Evolutionary conservation across 2,329 filamentous ascomycete genomes (phyloP), one percentile per base, ranked within the genome.

Genomic region (Huntiella omanensis): DNA sequence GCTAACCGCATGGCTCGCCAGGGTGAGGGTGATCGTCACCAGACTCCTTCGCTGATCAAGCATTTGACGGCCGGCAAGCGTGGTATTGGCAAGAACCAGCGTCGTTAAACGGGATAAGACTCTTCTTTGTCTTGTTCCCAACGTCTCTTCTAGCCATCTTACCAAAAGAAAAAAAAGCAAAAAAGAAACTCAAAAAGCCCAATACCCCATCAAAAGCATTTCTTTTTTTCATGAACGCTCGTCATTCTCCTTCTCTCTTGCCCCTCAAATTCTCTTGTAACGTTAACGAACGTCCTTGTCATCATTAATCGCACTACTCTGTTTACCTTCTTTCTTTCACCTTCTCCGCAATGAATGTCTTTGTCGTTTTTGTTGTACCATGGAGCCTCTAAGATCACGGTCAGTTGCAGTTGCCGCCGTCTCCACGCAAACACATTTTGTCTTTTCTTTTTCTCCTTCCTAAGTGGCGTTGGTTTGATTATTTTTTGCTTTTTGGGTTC

Each of bases 1-100:
- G 95, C 92, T 86, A 98, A 98, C 70, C 77, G 88, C 53, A 91
- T 92, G 81, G 91, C 91, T 39, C 79, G 87, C 62, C 84, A 92
- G 71, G 91, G 91, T 70, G 91, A 98, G 69, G 87, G 81, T 51
- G 91, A 98, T 71, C 77, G 92, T 60, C 88, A 96, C 66, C 77
- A 77, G 51, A 79, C 79, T 47, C 82, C 83, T 34, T 73, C 83
- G 45, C 65, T 93, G 63, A 75, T 79, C 52, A 98, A 93, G 68
- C 91, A 96, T 67, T 70, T 98, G 74, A 80, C 93, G 60, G 71
- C 82, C 51, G 91, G 91, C 57, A 98, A 96, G 73, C 81, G 91
- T 62, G 80, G 83, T 52, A 87, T 93, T 59, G 88, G 91, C 64
- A 94, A 91, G 71, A 88, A 84, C 49, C 67, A 74, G 57, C 75